Evolutionary conservation across 23 red algal species (phyloP).

Genomic region (Gracilaria gracilis): DNA sequence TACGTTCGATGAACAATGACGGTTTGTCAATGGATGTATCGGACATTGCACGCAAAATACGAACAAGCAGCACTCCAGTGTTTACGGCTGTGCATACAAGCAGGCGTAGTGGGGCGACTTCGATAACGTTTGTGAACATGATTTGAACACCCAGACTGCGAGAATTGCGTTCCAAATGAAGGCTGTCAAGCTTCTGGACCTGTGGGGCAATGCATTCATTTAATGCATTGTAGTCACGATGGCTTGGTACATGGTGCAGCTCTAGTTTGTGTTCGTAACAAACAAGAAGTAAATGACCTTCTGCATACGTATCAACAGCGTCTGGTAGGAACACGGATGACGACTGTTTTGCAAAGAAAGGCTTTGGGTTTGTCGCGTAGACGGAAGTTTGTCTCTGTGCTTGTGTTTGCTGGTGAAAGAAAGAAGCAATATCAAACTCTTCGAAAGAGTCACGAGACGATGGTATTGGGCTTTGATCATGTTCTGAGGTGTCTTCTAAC

Average conservation of each 20-base stretch:
- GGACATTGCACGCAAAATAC: neutral
- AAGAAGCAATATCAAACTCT: neutral
- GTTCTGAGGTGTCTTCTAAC: neutral
- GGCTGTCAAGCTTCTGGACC: neutral
- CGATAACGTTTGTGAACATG: constrained; percentile 37
- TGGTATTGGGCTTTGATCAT: neutral
- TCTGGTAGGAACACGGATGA: neutral
- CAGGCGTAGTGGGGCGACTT: constrained; percentile 1
- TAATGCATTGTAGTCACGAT: neutral
- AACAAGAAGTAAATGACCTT: constrained; percentile 18
- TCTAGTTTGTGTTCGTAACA: constrained; percentile 20
- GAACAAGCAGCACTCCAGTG: constrained; percentile 33
- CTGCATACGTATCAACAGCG: neutral
- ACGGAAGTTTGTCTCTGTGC: neutral
- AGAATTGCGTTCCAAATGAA: neutral
- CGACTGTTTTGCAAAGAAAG: neutral
- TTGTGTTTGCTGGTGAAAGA: constrained; percentile 4
- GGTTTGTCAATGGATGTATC: constrained; percentile 11
- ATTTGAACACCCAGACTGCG: neutral
- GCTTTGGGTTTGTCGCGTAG: neutral
- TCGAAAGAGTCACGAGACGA: neutral
- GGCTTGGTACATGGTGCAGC: constrained; percentile 1
- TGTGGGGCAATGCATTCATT: neutral
- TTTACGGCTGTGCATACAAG: constrained; percentile 13
- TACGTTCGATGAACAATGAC: constrained; percentile 26